Base-by-base conservation (phyloP, 139 green algal species). In the Micromonas pusilla region DNA sequence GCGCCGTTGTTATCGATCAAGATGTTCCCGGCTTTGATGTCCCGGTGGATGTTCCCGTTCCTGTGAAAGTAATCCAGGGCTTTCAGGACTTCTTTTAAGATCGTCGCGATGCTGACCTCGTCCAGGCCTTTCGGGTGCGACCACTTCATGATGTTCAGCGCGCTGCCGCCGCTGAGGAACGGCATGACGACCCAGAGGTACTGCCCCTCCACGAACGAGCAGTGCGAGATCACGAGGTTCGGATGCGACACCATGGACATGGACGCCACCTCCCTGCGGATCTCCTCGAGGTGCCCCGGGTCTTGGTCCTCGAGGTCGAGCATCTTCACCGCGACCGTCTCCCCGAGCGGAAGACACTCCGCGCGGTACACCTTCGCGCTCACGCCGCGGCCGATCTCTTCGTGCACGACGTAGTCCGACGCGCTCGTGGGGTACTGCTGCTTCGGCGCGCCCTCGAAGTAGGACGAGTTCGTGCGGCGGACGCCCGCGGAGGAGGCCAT, bases 11-110 rank as follows among this genome's bases (percentile, higher is more conserved):
- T 84, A 82, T 96, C 90, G n/a, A 99, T 88, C 74, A 99, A 82
- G 53, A 99, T 97, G 88, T 99, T 99, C 31, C 95, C 95, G 0
- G 95, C 95, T 90, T 98, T 99, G 63, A 99, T 87, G 76, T 99
- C 95, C 0, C 95, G 85, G 83, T 99, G 95, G 67, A 99, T 98
- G 71, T 91, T 87, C n/a, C 91, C 90, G 63, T 96, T 84, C 16
- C 86, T 85, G 87, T 99, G 95, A 64, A 98, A 87, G 81, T 99
- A 99, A 26, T 97, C 95, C 66, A 98, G 85, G 1, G 85, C 94
- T 78, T 92, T 93, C 32, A 98, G 86, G 57, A 96, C 92, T 52
- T 96, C 91, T n/a, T 89, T 86, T 81, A 97, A 88, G 80, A 99
- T 96, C 30, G 91, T 97, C 19, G 94, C 92, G 71, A 98, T 97